These are phyloP conservation scores for Tuber magnatum DNA, from an alignment of 495 filamentous ascomycete genomes.

Conservation along the genomic window DNA sequence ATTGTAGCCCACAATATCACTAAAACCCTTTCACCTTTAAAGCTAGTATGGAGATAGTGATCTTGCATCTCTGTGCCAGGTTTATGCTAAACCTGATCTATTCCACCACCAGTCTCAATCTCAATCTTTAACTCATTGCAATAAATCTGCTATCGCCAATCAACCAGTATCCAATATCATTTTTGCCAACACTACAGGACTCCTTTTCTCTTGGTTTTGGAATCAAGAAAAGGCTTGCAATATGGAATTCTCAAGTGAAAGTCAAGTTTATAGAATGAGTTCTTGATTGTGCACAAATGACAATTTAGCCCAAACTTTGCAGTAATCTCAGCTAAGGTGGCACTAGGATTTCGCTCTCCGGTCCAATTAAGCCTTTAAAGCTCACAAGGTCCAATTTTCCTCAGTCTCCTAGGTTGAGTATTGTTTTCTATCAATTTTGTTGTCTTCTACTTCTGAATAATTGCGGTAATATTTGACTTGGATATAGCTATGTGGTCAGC, in stretches of 20 bases:
- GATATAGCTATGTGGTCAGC: neutral
- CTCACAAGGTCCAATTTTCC: neutral
- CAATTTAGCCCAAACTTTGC: slow-evolving; percentile 4
- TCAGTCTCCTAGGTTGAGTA: neutral
- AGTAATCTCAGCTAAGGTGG: slow-evolving; percentile 1
- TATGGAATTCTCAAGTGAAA: slow-evolving; percentile 3
- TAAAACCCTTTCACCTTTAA: neutral
- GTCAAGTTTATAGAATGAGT: neutral
- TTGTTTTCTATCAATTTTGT: neutral
- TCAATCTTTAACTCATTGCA: slow-evolving; percentile 8
- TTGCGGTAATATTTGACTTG: slow-evolving; percentile 7
- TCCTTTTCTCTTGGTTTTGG: neutral
- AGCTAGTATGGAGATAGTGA: neutral
- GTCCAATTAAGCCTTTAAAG: neutral
- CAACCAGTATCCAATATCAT: neutral
- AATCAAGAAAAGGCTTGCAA: neutral
- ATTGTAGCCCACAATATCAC: neutral
- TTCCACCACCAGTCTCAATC: neutral
- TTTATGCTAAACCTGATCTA: neutral
- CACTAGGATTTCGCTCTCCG: neutral
- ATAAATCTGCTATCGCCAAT: neutral
- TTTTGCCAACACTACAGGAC: neutral
- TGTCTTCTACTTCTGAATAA: neutral
- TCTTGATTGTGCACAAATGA: neutral
- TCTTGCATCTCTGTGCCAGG: slow-evolving; percentile 3